Conservation (phyloP, 2,329 filamentous ascomycete species). For the Talaromyces rugulosus region DNA sequence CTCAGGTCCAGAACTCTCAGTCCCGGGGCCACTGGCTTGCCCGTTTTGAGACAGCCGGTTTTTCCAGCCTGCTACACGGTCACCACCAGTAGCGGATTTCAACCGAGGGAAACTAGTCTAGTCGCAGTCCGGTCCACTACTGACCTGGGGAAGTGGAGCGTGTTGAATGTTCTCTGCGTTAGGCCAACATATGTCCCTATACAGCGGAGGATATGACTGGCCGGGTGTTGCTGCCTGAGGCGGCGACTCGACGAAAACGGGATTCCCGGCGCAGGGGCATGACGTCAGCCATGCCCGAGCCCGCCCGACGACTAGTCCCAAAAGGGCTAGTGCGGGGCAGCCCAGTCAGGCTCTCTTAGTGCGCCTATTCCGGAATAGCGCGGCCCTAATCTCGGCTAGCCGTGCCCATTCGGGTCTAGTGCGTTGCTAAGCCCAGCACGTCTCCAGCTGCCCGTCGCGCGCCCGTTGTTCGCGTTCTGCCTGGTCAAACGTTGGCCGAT, state of each 20-base stretch:
- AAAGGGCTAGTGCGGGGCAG: neutral
- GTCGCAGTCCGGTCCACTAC: neutral
- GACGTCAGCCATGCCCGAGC: conserved; percentile 2
- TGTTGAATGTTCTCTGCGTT: neutral
- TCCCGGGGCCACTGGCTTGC: neutral
- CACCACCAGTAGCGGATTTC: neutral
- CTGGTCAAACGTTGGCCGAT: neutral
- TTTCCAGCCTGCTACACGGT: too few species aligned
- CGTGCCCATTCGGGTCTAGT: neutral
- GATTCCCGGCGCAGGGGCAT: neutral
- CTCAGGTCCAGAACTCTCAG: neutral
- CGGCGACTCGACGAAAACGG: neutral
- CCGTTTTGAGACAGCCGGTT: neutral
- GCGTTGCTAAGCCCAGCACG: neutral
- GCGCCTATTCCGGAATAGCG: neutral
- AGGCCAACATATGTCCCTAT: neutral
- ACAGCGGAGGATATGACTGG: neutral
- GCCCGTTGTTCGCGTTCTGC: neutral
- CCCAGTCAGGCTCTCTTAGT: neutral
- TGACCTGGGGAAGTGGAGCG: neutral
- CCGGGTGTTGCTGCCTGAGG: neutral
- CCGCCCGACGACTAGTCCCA: neutral
- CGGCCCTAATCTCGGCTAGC: neutral
- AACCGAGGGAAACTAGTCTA: neutral
- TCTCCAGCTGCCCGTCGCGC: neutral